Evolutionary conservation across 2,329 filamentous ascomycete species (phyloP), one percentile per base, ranked within the genome.

Genomic region (Mariannaea sp.): DNA sequence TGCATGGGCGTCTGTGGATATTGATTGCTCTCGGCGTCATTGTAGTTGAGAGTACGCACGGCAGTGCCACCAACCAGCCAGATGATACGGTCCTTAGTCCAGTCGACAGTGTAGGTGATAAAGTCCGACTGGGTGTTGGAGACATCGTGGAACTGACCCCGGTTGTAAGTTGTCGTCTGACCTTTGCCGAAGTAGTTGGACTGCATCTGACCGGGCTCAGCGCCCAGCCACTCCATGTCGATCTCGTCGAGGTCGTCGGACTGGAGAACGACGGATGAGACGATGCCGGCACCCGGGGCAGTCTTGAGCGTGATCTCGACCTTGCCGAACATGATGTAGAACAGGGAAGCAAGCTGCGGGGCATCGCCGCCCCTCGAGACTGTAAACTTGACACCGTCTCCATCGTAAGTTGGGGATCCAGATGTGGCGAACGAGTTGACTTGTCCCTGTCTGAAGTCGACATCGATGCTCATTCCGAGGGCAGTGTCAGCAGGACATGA

Each of bases 261-360:
- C 74, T 96, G 87, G 60, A 99, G 78, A 7, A 99, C 91, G 10
- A 94, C 82, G 39, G 91, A 94, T 72, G 90, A 96, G 60, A 99
- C 92, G 65, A 99, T 97, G 55, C 94, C 94, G 8, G 84, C 86
- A 7, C 94, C 94, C 0, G 92, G 87, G 8, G 94, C 92, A 20
- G 90, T 86, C 74, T 93, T 92, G 77, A 97, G 81, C 26, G 84
- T 87, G 62, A 92, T 84, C 61, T 96, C 89, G 68, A 97, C 89
- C 59, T 87, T 89, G 62, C 94, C 94, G 71, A 97, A 99, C 94
- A 99, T 97, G 77, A 99, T 96, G 80, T 97, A 97, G 83, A 96
- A 97, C 66, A 94, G 84, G 56, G 92, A 96, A 60, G 82, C 82
- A 56, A 99, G 83, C 71, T 93, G 88, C 0, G 94, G 94, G 3